Conservation (phyloP, 192 early-diverging fungal species). For the Umbelopsis sp. region DNA sequence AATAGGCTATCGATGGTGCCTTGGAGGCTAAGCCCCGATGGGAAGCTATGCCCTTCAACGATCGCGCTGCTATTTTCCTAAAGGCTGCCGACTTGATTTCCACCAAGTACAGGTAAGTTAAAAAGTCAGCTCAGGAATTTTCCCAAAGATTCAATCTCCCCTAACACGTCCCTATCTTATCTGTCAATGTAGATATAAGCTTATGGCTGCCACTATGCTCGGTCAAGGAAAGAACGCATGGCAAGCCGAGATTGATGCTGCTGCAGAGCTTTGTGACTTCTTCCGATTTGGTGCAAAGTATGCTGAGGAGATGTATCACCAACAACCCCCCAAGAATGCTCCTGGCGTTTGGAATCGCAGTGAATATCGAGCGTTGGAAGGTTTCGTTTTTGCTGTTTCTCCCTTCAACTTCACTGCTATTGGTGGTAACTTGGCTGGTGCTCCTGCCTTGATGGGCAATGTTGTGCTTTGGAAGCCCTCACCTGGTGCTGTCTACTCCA, state of each 20-base stretch:
- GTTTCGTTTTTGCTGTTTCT: constrained; percentile 96
- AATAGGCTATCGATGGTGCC: constrained; percentile 83
- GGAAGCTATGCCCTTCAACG: constrained; percentile 93
- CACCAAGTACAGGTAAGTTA: constrained; percentile 82
- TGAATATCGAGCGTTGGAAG: constrained; percentile 96
- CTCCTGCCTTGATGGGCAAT: constrained; percentile 98
- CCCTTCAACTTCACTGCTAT: constrained; percentile 99
- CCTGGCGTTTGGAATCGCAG: constrained; percentile 89
- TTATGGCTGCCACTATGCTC: constrained; percentile 96
- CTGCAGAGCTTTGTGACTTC: constrained; percentile 93
- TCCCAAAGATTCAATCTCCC: neutral
- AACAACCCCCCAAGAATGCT: constrained; percentile 91
- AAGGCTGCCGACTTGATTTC: constrained; percentile 95
- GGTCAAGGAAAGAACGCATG: constrained; percentile 98
- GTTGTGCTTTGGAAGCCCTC: constrained; percentile 98
- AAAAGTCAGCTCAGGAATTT: neutral
- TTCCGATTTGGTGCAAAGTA: constrained; percentile 95
- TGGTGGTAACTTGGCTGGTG: constrained; percentile 91
- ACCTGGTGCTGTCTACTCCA: constrained; percentile 82
- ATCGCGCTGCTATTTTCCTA: constrained; percentile 94
- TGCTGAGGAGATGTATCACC: constrained; percentile 89
- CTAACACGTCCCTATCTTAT: constrained; percentile 13
- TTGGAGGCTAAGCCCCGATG: constrained; percentile 83
- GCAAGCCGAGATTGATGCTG: constrained; percentile 99
- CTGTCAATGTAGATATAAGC: constrained; percentile 54